phyloP scores from a whole-genome alignment of 1,284 basidiomycete species.

The Sanghuangporus baumii region DNA sequence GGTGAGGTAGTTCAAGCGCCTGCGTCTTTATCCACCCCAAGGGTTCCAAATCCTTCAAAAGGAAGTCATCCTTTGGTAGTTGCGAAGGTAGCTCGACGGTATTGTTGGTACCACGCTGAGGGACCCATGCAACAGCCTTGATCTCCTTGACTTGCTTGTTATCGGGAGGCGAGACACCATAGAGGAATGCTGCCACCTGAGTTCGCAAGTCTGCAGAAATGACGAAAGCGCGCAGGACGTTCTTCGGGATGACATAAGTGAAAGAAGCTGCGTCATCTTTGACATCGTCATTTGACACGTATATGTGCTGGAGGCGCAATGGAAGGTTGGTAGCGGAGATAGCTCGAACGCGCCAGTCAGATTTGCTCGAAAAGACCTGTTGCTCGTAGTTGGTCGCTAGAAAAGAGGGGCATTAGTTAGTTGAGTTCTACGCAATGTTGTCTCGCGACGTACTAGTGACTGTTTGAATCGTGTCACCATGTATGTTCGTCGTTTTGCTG shows the following conservation, averaged over 20 bases:
- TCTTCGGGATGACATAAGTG: conserved; percentile 98
- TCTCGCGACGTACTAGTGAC: conserved; percentile 69
- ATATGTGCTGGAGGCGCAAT: conserved; percentile 95
- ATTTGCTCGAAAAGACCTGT: conserved; percentile 96
- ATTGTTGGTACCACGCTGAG: conserved; percentile 95
- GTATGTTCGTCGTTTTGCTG: conserved; percentile 92
- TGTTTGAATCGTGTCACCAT: conserved; percentile 95
- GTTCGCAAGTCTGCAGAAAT: conserved; percentile 92
- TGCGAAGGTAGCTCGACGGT: conserved; percentile 83
- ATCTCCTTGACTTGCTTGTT: conserved; percentile 99
- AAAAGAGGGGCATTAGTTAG: conserved; percentile 17
- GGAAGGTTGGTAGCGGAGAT: conserved; percentile 95
- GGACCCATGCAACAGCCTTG: conserved; percentile 93
- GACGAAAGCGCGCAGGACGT: conserved; percentile 93
- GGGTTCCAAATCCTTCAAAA: conserved; percentile 92
- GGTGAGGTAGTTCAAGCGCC: conserved; percentile 85
- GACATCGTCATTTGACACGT: conserved; percentile 98
- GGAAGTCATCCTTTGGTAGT: conserved; percentile 89
- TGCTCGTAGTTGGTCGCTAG: conserved; percentile 95
- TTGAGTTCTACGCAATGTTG: conserved; percentile 3
- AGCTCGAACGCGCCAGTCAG: conserved; percentile 97
- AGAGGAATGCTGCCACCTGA: conserved; percentile 92
- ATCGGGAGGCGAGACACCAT: conserved; percentile 89
- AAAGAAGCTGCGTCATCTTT: conserved; percentile 93
- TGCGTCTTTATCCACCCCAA: conserved; percentile 99